phyloP scores from a whole-genome alignment of 768 basidiomycete species.

The Tulasnella sp. region DNA sequence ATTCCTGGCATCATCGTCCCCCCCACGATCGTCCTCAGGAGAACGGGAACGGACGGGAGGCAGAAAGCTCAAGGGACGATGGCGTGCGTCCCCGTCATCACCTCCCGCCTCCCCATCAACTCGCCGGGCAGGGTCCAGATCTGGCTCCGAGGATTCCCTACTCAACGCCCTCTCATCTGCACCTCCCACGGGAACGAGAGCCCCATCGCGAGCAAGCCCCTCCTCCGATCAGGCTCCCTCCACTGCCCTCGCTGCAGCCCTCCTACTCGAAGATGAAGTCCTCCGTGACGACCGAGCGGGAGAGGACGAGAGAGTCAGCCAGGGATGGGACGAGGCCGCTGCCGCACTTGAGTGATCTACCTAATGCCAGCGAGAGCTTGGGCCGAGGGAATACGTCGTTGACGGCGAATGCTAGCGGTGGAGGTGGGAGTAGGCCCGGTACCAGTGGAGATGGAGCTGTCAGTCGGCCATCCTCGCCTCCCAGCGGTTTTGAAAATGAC shows the following conservation, averaged over 20 bases:
- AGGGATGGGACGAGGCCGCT: not conserved
- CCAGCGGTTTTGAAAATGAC: too few species aligned
- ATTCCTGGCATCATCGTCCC: conserved; percentile 3
- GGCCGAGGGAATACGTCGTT: not conserved
- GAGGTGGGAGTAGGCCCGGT: not conserved
- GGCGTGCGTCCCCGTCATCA: not conserved
- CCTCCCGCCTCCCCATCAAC: not conserved
- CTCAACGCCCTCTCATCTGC: not conserved
- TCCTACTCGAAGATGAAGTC: conserved; percentile 3
- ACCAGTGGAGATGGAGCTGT: not conserved
- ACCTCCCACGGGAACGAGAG: not conserved
- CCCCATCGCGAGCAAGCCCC: not conserved
- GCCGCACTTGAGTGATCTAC: conserved; percentile 1
- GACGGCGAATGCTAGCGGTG: too few species aligned
- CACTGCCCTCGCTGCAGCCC: conserved; percentile 1
- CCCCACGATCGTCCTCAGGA: not conserved
- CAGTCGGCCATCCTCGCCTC: not conserved
- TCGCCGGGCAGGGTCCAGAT: not conserved
- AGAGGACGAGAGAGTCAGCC: not conserved
- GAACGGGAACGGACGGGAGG: not conserved
- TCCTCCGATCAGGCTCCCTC: conserved; percentile 1
- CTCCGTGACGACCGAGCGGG: not conserved
- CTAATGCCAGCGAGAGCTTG: not conserved
- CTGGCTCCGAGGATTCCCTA: not conserved
- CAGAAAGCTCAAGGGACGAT: not conserved